Conservation (phyloP, 257 asterid species). For the Solanum etuberosum region DNA sequence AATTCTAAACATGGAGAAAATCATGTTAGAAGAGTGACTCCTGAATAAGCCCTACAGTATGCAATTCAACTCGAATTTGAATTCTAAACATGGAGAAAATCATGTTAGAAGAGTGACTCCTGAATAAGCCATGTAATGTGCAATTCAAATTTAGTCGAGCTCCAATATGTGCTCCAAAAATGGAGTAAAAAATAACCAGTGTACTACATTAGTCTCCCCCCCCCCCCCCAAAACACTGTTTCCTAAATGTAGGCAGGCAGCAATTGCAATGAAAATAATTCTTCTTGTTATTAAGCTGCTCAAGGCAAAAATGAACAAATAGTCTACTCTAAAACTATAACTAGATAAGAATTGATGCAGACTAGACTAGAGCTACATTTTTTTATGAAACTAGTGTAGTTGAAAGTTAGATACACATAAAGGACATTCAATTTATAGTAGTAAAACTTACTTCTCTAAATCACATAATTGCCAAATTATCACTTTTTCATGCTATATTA, state of each 20-base stretch:
- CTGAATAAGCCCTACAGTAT: rapidly evolving
- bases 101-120: too few species aligned
- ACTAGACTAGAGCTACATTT: neutral
- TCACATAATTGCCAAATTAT: neutral
- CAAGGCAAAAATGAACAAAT: neutral
- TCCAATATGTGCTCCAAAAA: too few species aligned
- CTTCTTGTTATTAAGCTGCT: neutral
- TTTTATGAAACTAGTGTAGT: neutral
- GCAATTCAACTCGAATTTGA: too few species aligned
- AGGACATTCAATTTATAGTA: neutral
- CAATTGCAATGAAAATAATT: neutral
- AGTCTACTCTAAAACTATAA: neutral
- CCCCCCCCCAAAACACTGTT: neutral
- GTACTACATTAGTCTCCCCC: neutral
- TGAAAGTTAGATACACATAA: neutral
- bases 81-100: too few species aligned
- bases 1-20: too few species aligned
- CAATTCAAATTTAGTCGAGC: too few species aligned
- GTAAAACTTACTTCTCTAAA: neutral
- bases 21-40: too few species aligned
- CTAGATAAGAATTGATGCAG: neutral
- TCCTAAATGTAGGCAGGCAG: neutral
- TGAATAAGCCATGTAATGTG: rapidly evolving
- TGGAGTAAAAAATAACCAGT: too few species aligned
- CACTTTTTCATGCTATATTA: neutral